Base-by-base conservation (phyloP, 106 monocot species). In the Acorus calamus region DNA sequence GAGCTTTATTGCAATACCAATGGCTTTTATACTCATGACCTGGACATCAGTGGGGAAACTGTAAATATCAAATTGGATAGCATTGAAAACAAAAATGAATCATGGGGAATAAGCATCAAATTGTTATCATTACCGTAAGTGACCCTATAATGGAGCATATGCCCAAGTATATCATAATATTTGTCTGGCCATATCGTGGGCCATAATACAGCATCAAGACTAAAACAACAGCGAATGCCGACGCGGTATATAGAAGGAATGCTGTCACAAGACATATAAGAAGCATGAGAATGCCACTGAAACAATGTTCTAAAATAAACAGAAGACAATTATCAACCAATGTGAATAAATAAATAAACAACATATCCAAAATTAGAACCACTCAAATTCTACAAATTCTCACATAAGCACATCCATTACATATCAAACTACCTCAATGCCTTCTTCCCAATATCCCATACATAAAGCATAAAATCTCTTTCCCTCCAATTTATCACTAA, bases 21-120 rank as follows among this genome's bases (percentile, higher is more conserved):
- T 50, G 4, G 73, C 73, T 49, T 74, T 74, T 47, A 74, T 66
- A 47, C 64, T 66, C 73, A 74, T 74, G 46, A 74, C 73, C 73
- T 74, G 48, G 50, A 66, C 52, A 49, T 28, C 4, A 14, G 44
- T 11, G 8, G 4, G 14, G 49, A 14, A 53, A 44, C 41, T 45
- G 44, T 64, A 11, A 11, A 4, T 52, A 14, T 50, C 8, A 55
- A 11, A 63, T n/a, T 10, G 4, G 8, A 47, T 9, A 4, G 43
- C 60, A 44, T 3, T 43, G 13, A 43, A n/a, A n/a, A 60, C 13
- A 28, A 14, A 44, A 44, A 54, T 42, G 4, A 54, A 11, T 47
- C 6, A 58, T 47, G 44, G 8, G 3, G n/a, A 10, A n/a, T 7
- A 62, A 62, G 44, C 8, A 4, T 7, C 45, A 47, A 3, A 4